Conservation (phyloP, 495 filamentous ascomycete species). For the Umbilicaria muhlenbergii region DNA sequence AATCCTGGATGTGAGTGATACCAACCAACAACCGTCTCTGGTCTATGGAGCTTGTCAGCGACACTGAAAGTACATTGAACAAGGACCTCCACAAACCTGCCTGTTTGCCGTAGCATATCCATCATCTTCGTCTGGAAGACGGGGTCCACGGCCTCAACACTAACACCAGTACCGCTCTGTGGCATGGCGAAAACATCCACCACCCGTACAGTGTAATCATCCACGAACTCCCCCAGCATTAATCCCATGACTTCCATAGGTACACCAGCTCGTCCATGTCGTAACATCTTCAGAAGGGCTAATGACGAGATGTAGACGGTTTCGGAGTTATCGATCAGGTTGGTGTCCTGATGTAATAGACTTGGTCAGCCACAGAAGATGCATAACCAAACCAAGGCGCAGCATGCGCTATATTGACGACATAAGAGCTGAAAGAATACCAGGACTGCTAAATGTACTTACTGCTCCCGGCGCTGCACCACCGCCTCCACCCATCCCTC, state of each 20-base stretch:
- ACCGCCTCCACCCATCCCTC: too few species aligned
- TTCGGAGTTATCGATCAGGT: conserved; percentile 95
- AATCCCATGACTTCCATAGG: conserved; percentile 99
- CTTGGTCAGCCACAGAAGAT: neutral
- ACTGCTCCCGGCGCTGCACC: too few species aligned
- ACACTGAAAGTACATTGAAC: too few species aligned
- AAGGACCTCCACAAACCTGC: conserved; percentile 17
- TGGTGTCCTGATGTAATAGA: conserved; percentile 49
- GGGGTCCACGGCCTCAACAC: conserved; percentile 93
- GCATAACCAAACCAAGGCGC: neutral
- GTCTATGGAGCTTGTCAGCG: conserved; percentile 32
- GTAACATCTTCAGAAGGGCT: conserved; percentile 93
- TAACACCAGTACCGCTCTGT: conserved; percentile 96
- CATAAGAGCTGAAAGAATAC: too few species aligned
- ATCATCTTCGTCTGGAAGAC: conserved; percentile 99
- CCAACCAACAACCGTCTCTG: conserved; percentile 95
- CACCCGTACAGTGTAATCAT: conserved; percentile 96
- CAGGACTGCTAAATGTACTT: too few species aligned
- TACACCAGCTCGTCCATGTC: conserved; percentile 91
- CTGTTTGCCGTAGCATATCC: conserved; percentile 97
- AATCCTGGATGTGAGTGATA: conserved; percentile 99
- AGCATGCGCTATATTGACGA: neutral
- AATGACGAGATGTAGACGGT: conserved; percentile 98
- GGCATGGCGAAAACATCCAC: conserved; percentile 99
- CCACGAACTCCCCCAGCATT: conserved; percentile 97